Conservation (phyloP, 2,329 filamentous ascomycete genomes). For the Trichoderma sp. region DNA sequence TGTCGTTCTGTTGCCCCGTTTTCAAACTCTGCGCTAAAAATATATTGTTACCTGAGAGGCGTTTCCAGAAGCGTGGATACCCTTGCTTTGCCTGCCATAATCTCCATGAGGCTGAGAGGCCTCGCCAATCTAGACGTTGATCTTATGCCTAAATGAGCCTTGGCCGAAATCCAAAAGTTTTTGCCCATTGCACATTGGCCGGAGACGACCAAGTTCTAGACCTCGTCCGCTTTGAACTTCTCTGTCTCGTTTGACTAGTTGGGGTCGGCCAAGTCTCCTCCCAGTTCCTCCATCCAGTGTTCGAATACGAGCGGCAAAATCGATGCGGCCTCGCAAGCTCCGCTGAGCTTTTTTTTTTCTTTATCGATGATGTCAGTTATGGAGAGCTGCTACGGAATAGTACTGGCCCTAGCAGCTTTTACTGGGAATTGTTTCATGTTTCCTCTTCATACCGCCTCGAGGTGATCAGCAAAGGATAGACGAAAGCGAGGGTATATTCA, state of each 20-base stretch:
- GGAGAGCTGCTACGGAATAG: not conserved
- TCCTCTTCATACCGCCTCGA: not conserved
- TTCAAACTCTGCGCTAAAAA: not conserved
- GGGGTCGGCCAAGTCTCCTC: conserved; percentile 4
- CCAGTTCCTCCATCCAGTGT: not conserved
- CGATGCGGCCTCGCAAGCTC: conserved; percentile 5
- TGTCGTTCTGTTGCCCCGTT: not conserved
- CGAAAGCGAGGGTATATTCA: not conserved
- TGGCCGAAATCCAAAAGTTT: conserved; percentile 9
- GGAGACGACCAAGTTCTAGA: not conserved
- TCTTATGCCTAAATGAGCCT: conserved; percentile 18
- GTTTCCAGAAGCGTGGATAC: conserved; percentile 22
- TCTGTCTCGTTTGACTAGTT: not conserved
- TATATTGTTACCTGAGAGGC: not conserved
- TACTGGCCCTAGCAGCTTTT: not conserved
- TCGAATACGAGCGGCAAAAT: conserved; percentile 21
- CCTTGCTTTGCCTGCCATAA: conserved; percentile 16
- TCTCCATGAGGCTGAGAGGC: conserved; percentile 17
- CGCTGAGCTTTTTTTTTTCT: not conserved
- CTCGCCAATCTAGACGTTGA: conserved; percentile 26
- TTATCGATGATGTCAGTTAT: conserved; percentile 13
- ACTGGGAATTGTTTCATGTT: not conserved
- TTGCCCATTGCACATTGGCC: not conserved
- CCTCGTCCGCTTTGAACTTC: not conserved
- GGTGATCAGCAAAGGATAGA: conserved; percentile 15